These are phyloP conservation scores for Voacanga thouarsii DNA, from an alignment of 257 asterid genomes.

Conservation along the genomic window DNA sequence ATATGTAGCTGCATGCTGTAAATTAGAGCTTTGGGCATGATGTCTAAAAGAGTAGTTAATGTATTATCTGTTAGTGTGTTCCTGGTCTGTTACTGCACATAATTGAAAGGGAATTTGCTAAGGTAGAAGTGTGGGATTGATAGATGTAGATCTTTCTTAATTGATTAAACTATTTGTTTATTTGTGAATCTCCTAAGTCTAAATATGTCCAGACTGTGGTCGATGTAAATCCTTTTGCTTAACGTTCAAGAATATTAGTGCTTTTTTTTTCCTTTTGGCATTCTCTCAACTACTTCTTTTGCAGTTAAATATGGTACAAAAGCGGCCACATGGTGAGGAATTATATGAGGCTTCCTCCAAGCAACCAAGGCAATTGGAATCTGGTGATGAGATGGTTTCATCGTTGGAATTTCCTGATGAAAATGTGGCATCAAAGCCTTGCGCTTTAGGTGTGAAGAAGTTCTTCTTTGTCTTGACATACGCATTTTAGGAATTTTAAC, in stretches of 20 bases:
- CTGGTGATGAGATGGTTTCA: conserved; percentile 27
- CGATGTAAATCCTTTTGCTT: background rate
- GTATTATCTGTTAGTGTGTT: background rate
- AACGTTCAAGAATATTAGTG: background rate
- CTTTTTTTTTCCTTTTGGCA: background rate
- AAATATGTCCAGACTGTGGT: background rate
- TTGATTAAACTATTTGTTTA: background rate
- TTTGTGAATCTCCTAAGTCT: background rate
- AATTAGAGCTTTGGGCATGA: background rate
- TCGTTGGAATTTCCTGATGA: conserved; percentile 35
- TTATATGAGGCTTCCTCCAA: conserved; percentile 30
- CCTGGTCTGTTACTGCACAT: background rate
- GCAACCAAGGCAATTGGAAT: conserved; percentile 43
- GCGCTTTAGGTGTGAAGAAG: conserved; percentile 27
- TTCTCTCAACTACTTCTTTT: background rate
- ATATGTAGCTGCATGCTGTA: background rate
- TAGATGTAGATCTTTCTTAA: background rate
- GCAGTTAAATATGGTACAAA: conserved; percentile 51
- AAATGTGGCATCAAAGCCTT: conserved; percentile 14
- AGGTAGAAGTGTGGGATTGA: background rate
- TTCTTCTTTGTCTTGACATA: background rate
- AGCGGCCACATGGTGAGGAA: conserved; percentile 39
- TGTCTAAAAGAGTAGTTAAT: background rate
- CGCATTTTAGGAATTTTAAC: background rate
- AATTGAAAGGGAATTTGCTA: background rate